phyloP scores from a whole-genome alignment of 257 asterid genomes.

The Striga asiatica region DNA sequence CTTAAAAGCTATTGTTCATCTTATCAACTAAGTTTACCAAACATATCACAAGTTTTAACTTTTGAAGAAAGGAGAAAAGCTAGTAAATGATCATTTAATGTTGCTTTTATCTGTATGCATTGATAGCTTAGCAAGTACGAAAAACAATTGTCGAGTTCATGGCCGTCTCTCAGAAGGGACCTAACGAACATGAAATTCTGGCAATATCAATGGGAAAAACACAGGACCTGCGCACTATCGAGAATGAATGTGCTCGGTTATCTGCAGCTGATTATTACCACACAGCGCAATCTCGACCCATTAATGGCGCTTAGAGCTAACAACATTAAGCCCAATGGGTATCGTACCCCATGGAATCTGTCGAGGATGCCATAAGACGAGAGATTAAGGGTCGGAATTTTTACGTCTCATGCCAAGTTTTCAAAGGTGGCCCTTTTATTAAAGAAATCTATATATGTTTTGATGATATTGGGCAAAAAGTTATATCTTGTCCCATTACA shows the following conservation, averaged over 20 bases:
- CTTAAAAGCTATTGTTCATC: too few relatives aligned
- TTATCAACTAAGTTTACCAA: too few relatives aligned
- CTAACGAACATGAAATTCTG: constrained; percentile 5
- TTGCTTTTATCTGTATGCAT: too few relatives aligned
- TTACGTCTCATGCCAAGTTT: constrained; percentile 4
- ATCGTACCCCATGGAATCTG: too few relatives aligned
- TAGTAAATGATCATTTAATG: too few relatives aligned
- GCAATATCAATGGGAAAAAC: constrained; percentile 11
- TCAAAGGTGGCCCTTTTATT: neutral
- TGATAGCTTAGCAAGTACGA: constrained; percentile 7
- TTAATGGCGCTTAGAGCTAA: neutral
- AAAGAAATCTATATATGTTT: constrained; percentile 8
- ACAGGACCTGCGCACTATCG: constrained; percentile 9
- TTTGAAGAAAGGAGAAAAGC: too few relatives aligned
- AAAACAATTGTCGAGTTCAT: neutral
- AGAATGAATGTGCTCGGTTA: neutral
- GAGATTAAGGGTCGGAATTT: neutral
- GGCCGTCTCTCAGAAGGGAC: constrained; percentile 5
- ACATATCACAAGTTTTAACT: too few relatives aligned
- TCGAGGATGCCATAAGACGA: constrained; percentile 2
- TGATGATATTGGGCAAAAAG: neutral
- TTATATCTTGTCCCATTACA: neutral
- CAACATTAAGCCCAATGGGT: neutral
- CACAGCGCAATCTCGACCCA: neutral
- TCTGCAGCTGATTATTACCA: neutral